Base-by-base conservation (phyloP, 2,329 filamentous ascomycete species). In the Monosporascus cannonballus region DNA sequence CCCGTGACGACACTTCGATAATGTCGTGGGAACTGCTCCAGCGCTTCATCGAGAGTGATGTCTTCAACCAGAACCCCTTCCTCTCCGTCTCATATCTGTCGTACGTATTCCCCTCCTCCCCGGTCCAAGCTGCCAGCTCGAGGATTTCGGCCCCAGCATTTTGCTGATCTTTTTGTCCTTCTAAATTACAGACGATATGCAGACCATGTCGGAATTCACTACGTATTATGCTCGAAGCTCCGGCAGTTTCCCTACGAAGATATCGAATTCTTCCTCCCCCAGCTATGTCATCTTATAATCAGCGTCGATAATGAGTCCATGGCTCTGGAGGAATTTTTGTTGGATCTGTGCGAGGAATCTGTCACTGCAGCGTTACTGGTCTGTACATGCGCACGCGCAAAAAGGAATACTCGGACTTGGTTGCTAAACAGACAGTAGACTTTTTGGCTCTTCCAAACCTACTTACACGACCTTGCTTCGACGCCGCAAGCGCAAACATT, bases 271-370 rank as follows among this genome's bases (percentile, higher is more conserved):
- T 94, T 93, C 77, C 80, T 94, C 48, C 89, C 89, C 57, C 87
- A 90, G 76, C 76, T 94, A 76, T 94, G 89, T 69, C 90, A 94
- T 74, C 84, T 94, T 58, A 85, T 92, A 73, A 88, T 94, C 66
- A 92, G 87, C 71, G 83, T 93, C 69, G 85, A 93, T 76, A 94
- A 93, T 72, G 90, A 94, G 76, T 93, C 89, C 61, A 92, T 94
- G 88, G 89, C 90, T 48, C 72, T 94, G 71, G 90, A 94, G 73
- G 89, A 94, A 73, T 94, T 93, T 68, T 80, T 94, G 64, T 75
- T 93, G 65, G 89, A 94, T 70, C 73, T 94, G 55, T 94, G 90
- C 72, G 87, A 94, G 71, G 89, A 93, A 72, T 93, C 89, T 18
- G 89, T 92, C 60, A 93, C 89, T 62, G 89, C 87, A 57, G 89